Evolutionary conservation across 164 flowering plant species (phyloP), one percentile per base, ranked within the genome.

Genomic region (Stephania japonica): DNA sequence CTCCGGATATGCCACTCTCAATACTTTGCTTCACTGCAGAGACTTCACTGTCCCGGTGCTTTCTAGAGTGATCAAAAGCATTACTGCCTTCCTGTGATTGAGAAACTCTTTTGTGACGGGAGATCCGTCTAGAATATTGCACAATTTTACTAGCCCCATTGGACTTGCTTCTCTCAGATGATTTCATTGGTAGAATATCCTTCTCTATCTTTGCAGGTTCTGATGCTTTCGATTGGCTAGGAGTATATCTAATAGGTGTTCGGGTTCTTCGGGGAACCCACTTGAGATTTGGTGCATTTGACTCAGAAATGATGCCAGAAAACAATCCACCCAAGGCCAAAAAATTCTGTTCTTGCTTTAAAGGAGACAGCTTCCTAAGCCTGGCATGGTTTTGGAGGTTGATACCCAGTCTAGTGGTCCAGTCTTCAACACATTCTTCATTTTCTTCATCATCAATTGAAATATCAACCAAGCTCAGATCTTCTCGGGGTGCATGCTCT

Each of bases 371-470:
- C 80, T 87, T 93, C 70, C 86, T 85, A 61, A 86, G 78, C 78
- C 83, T 89, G 69, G 87, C 87, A 81, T 83, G 85, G 73, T 85
- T 73, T 56, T 76, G 85, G 53, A 96, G 78, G 83, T 93, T 96
- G 68, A 96, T 72, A 70, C 88, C 91, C 71, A 96, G 76, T 76
- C 76, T 81, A 26, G 95, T 85, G 72, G 97, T 93, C 99, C 99
- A 96, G 78, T 91, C 97, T 84, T 90, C 91, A 18, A 72, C 77
- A 76, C 82, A 78, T 75, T 81, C 84, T 71, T 79, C 81, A 53
- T 74, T 80, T 50, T 84, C 88, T 76, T 85, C 91, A 75, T 80
- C 87, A 68, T 87, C 97, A 63, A 90, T 83, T 68, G 99, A 91
- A 75, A 84, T 80, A 82, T 93, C 83, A 43, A 96, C 90, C 85